Evolutionary conservation across 116 monocot genomes (phyloP).

Genomic region (Iris pallida): DNA sequence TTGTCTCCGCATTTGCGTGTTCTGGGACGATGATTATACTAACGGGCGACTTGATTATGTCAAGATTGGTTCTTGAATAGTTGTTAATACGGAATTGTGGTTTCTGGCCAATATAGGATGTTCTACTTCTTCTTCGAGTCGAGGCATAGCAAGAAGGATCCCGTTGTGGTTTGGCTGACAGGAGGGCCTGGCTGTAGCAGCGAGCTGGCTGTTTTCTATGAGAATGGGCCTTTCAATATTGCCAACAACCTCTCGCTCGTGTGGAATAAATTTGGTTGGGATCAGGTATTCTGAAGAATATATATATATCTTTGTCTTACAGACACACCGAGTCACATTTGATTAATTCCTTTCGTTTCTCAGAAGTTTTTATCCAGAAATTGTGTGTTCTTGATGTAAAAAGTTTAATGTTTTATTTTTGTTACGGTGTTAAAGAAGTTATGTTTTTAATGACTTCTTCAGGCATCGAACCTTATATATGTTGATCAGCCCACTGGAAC

Average conservation of each 20-base stretch:
- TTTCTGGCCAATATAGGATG: conserved; percentile 40
- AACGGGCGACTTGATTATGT: no score
- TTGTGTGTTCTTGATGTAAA: no score
- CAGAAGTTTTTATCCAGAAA: no score
- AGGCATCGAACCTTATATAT: conserved; percentile 79
- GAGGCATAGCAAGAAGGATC: conserved; percentile 62
- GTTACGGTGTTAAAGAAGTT: not conserved
- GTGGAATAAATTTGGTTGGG: conserved; percentile 92
- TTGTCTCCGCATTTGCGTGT: no score
- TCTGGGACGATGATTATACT: no score
- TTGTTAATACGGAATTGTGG: no score
- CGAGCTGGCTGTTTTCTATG: conserved; percentile 89
- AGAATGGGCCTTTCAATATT: conserved; percentile 85
- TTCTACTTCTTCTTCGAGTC: conserved; percentile 98
- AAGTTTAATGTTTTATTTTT: not conserved
- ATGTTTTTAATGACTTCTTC: conserved; percentile 8
- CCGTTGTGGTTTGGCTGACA: conserved; percentile 93
- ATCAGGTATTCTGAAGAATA: conserved; percentile 45
- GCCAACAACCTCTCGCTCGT: conserved; percentile 67
- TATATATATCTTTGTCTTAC: no score
- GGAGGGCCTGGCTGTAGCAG: conserved; percentile 98
- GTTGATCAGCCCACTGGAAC: conserved; percentile 92
- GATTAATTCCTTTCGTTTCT: no score
- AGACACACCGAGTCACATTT: no score
- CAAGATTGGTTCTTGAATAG: no score